phyloP scores from a whole-genome alignment of 768 basidiomycete genomes.

The Chalciporus chontae region DNA sequence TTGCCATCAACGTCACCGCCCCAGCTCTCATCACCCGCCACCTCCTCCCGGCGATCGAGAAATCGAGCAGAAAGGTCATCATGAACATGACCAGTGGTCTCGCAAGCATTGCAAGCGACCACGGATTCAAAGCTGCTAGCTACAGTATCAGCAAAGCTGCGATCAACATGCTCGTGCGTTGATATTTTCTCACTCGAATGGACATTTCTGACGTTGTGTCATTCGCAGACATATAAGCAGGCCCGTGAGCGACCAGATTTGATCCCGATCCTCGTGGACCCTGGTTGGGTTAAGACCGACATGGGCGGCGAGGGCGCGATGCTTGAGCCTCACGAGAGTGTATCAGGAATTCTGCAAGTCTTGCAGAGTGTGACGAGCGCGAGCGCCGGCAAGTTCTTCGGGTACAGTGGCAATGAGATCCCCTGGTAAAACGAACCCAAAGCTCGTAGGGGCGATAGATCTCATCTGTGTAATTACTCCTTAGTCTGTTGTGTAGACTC shows the following conservation, averaged over 20 bases:
- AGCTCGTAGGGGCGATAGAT: not conserved
- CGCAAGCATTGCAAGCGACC: conserved; percentile 26
- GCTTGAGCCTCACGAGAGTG: conserved; percentile 30
- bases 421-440: conserved; percentile 8
- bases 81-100: conserved; percentile 34
- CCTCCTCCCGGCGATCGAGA: conserved; percentile 35
- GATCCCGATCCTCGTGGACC: conserved; percentile 79
- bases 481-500: not conserved
- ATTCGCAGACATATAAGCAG: conserved; percentile 14
- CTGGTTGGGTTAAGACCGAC: conserved; percentile 81
- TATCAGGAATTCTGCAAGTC: conserved; percentile 19
- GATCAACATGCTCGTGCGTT: conserved; percentile 11
- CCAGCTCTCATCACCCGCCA: conserved; percentile 29
- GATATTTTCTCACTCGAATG: not conserved
- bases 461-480: not conserved
- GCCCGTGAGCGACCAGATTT: conserved; percentile 12
- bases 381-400: conserved; percentile 9
- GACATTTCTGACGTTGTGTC: not conserved
- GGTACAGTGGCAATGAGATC: conserved; percentile 8
- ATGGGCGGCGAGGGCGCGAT: conserved; percentile 34
- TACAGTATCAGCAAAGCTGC: conserved; percentile 16
- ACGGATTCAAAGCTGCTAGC: not conserved
- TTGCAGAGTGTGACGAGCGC: not conserved
- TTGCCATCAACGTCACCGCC: conserved; percentile 33
- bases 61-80: conserved; percentile 31